Evolutionary conservation across 805 yeast species (phyloP).

Genomic region (Saturnispora serradocipensis): DNA sequence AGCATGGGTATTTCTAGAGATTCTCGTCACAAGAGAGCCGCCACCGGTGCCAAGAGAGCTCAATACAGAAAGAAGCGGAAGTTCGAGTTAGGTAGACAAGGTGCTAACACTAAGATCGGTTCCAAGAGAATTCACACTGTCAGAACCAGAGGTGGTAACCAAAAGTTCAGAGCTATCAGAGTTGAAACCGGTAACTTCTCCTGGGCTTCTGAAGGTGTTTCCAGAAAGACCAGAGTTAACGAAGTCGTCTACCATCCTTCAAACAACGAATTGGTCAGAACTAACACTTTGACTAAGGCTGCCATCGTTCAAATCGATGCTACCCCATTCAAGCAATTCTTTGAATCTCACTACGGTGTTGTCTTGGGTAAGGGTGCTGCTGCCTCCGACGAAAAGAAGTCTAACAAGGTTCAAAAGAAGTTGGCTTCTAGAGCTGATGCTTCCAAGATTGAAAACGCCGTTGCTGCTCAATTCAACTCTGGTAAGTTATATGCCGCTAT

Average conservation of each 20-base stretch:
- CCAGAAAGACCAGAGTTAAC: slow-evolving; percentile 98
- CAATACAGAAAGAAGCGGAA: slow-evolving; percentile 99
- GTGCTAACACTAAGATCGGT: slow-evolving; percentile 99
- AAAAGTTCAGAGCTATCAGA: slow-evolving; percentile 99
- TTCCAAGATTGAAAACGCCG: slow-evolving; percentile 82
- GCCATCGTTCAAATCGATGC: slow-evolving; percentile 99
- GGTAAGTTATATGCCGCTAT: slow-evolving; percentile 98
- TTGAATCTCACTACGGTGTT: slow-evolving; percentile 96
- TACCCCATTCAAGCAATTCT: slow-evolving; percentile 99
- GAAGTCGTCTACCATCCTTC: slow-evolving; percentile 99
- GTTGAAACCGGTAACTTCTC: slow-evolving; percentile 98
- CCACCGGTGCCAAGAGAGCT: slow-evolving; percentile 99
- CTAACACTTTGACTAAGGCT: slow-evolving; percentile 98
- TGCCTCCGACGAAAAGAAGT: slow-evolving; percentile 42
- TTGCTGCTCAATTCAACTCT: slow-evolving; percentile 94
- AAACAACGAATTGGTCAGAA: slow-evolving; percentile 99
- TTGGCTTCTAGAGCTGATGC: slow-evolving; percentile 84
- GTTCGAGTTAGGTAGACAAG: slow-evolving; percentile 99
- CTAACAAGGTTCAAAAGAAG: slow-evolving; percentile 81
- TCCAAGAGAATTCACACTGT: slow-evolving; percentile 97
- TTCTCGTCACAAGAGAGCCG: slow-evolving; percentile 99
- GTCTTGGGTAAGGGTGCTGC: slow-evolving; percentile 79
- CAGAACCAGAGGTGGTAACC: slow-evolving; percentile 99
- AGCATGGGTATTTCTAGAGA: slow-evolving; percentile 99
- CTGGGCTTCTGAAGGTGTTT: slow-evolving; percentile 98